Evolutionary conservation across 352 stramenopile genomes (phyloP), one percentile per base, ranked within the genome.

Genomic region (Globisporangium splendens): DNA sequence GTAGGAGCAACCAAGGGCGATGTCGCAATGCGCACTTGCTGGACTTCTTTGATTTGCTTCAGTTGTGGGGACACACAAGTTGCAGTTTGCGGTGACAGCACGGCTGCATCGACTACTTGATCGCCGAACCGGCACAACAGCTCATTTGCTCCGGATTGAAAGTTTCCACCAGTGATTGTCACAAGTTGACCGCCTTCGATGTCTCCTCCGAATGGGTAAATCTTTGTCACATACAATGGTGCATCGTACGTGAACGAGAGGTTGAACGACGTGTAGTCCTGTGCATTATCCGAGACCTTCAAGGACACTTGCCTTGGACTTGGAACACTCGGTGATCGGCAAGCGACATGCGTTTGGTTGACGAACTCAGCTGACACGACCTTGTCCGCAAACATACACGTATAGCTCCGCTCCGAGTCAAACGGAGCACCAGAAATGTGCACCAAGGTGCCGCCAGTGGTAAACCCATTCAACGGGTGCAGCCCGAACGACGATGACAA

Each of bases 81-180:
- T 13, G 91, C 75, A 35, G 84, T 75, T 7, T 65, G 70, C 1
- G 68, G 18, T 0, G 90, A 95, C 4, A 96, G 33, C 54, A 89
- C 82, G 0, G 53, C 71, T 17, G 83, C 88, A 66, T 83, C 59
- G 0, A 93, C 83, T 11, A 87, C 65, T 8, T 72, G 69, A 12
- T 96, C 79, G 44, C 91, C 93, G 74, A 98, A 98, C 13, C 87
- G 81, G 67, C 93, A 98, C 3, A 68, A 33, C 10, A 96, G 51
- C 5, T 74, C 56, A 17, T 81, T 56, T 24, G 73, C 73, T 3
- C 69, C 71, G 44, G 65, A 63, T 17, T 57, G 56, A 46, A 95
- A 93, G 31, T 74, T 71, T 0, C 75, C 85, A n/a, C 87, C 87
- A 10, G 72, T 65, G 11, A 95, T 47, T 11, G 77, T 58, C 0